A percentile compares a stretch with the other conserved stretches of the same genome.
Evolutionary conservation across 768 basidiomycete species (phyloP).

Genomic region (Xanthoconium stramineum): DNA sequence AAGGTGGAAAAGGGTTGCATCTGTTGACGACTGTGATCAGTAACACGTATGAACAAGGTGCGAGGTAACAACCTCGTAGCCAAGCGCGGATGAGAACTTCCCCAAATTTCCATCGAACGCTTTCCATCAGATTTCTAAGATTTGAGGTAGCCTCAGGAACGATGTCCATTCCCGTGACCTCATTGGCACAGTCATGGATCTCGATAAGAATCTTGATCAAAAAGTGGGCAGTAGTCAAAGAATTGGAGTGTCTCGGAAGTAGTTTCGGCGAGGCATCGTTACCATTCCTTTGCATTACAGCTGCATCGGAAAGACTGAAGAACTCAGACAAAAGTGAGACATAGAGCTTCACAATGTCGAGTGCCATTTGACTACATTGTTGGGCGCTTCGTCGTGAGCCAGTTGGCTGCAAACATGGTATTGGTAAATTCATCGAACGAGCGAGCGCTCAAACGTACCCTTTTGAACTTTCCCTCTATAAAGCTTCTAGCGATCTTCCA

Average conservation of each 20-base stretch:
- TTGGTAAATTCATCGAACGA: background rate
- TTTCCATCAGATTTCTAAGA: constrained; percentile 74
- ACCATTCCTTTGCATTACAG: constrained; percentile 51
- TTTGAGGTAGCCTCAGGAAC: constrained; percentile 66
- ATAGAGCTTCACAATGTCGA: constrained; percentile 84
- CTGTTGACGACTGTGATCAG: constrained; percentile 40
- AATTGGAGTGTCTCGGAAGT: constrained; percentile 75
- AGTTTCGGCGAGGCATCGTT: constrained; percentile 43
- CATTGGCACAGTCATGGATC: constrained; percentile 81
- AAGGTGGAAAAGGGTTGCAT: constrained; percentile 76
- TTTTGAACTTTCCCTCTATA: constrained; percentile 90
- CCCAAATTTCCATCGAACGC: constrained; percentile 82
- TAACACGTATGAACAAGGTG: background rate
- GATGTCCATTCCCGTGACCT: constrained; percentile 77
- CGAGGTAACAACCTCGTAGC: constrained; percentile 64
- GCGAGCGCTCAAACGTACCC: constrained; percentile 44
- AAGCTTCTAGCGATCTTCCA: constrained; percentile 91
- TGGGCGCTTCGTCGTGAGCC: constrained; percentile 73
- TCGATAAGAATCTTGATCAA: constrained; percentile 79
- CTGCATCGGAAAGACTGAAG: constrained; percentile 78
- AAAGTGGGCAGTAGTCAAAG: constrained; percentile 79
- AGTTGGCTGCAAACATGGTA: constrained; percentile 24
- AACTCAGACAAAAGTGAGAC: constrained; percentile 82
- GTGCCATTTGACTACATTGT: constrained; percentile 83
- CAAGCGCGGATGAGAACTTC: constrained; percentile 77